Evolutionary conservation across 345 rosid species (phyloP).

Genomic region (Arabis hirsuta): DNA sequence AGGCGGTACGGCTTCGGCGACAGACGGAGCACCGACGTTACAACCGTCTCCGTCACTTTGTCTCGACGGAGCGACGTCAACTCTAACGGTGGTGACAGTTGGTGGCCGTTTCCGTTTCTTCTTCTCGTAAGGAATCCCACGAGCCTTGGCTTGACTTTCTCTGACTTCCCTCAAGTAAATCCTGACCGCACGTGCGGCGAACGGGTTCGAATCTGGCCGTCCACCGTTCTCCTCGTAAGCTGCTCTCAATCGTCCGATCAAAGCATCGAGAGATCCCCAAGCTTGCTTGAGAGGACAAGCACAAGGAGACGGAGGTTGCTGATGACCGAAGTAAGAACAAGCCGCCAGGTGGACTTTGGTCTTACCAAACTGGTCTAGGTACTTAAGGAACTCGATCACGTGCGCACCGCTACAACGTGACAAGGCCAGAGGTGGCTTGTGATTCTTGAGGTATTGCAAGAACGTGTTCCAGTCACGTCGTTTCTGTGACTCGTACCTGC

Average conservation of each 20-base stretch:
- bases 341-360: slow-evolving; percentile 66
- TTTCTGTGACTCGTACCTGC: slow-evolving; percentile 75
- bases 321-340: slow-evolving; percentile 67
- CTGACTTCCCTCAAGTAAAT: slow-evolving; percentile 69
- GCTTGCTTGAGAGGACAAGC: slow-evolving; percentile 74
- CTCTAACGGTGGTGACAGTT: slow-evolving; percentile 34
- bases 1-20: slow-evolving; percentile 35
- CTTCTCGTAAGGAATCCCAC: slow-evolving; percentile 76
- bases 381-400: slow-evolving; percentile 71
- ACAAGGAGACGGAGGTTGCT: slow-evolving; percentile 67
- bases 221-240: slow-evolving; percentile 79
- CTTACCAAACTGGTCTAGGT: slow-evolving; percentile 75
- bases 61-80: slow-evolving; percentile 40
- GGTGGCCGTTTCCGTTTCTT: slow-evolving; percentile 68
- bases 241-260: slow-evolving; percentile 78
- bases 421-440: slow-evolving; percentile 65
- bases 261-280: slow-evolving; percentile 80
- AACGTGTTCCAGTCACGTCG: slow-evolving; percentile 78
- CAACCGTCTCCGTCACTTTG: slow-evolving; percentile 28
- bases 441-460: slow-evolving; percentile 69
- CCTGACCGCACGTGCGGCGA: slow-evolving; percentile 72
- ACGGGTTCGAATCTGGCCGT: slow-evolving; percentile 64
- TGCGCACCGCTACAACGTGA: slow-evolving; percentile 73
- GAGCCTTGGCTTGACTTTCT: slow-evolving; percentile 72
- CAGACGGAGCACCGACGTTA: slow-evolving; percentile 31